Conservation (phyloP, 2,329 filamentous ascomycete species). For the Colletotrichum shisoi region DNA sequence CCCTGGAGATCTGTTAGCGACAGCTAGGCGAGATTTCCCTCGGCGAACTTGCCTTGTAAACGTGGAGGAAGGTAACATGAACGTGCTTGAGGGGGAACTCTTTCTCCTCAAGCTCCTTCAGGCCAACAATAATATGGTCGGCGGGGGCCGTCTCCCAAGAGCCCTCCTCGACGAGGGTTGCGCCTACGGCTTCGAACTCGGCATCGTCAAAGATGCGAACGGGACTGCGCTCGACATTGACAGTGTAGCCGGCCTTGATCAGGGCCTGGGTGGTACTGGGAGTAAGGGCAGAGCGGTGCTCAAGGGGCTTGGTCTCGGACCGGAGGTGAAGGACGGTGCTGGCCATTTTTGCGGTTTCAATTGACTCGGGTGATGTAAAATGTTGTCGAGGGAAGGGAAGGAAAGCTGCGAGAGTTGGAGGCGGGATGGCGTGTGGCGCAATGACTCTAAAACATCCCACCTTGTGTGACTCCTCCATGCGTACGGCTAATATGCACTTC, state of each 20-base stretch:
- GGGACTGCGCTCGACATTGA: constrained; percentile 73
- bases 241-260: constrained; percentile 72
- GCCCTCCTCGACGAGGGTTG: constrained; percentile 70
- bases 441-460: constrained; percentile 39
- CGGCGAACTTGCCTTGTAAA: constrained; percentile 56
- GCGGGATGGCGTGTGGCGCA: constrained; percentile 26
- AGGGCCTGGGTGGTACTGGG: constrained; percentile 62
- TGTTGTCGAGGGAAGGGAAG: constrained; percentile 14
- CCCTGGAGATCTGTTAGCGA: constrained; percentile 58
- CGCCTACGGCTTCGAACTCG: constrained; percentile 70
- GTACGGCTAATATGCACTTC: constrained; percentile 1
- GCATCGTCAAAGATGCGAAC: constrained; percentile 69
- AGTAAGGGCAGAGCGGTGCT: constrained; percentile 63
- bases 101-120: constrained; percentile 81
- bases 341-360: constrained; percentile 39
- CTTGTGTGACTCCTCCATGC: constrained; percentile 22
- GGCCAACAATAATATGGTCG: constrained; percentile 75
- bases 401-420: constrained; percentile 22
- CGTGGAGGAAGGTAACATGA: constrained; percentile 76
- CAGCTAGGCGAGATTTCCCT: background rate
- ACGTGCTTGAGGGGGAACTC: constrained; percentile 76
- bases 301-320: constrained; percentile 66
- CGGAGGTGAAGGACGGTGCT: constrained; percentile 58
- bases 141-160: constrained; percentile 72
- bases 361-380: constrained; percentile 6